These are phyloP conservation scores for Xylaria sp. DNA, from an alignment of 2,329 filamentous ascomycete genomes.

Conservation along the genomic window DNA sequence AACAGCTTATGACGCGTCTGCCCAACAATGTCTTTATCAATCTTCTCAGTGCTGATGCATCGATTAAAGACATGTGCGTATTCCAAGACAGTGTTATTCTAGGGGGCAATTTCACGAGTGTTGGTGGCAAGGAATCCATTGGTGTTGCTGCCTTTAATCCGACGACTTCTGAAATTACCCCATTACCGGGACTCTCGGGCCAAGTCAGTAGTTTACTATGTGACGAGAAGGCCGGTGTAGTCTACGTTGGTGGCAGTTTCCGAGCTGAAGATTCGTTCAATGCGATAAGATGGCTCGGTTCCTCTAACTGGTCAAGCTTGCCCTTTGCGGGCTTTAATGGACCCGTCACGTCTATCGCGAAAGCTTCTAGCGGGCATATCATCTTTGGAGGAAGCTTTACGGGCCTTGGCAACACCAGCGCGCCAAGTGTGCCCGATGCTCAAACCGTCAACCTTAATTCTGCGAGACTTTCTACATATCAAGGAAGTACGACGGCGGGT, in stretches of 20 bases:
- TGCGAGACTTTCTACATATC: constrained; percentile 76
- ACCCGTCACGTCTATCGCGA: constrained; percentile 85
- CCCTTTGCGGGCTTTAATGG: constrained; percentile 96
- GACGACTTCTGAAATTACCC: constrained; percentile 73
- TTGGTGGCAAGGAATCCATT: constrained; percentile 79
- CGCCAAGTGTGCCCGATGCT: constrained; percentile 72
- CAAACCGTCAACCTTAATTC: constrained; percentile 87
- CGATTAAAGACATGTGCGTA: constrained; percentile 88
- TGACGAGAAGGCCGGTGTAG: constrained; percentile 78
- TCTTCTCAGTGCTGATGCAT: constrained; percentile 80
- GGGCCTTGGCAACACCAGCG: constrained; percentile 82
- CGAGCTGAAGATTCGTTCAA: constrained; percentile 84
- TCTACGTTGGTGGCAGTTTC: constrained; percentile 93
- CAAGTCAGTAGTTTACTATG: constrained; percentile 86
- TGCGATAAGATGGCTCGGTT: constrained; percentile 82
- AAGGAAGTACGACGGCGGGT: constrained; percentile 69
- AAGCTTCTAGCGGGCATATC: constrained; percentile 82
- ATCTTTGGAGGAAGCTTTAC: constrained; percentile 93
- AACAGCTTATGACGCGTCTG: constrained; percentile 81
- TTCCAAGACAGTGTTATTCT: constrained; percentile 79
- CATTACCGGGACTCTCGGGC: constrained; percentile 84
- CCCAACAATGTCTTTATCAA: constrained; percentile 86
- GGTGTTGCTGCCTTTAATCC: constrained; percentile 86
- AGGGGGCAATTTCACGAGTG: constrained; percentile 94
- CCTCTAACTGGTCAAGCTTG: constrained; percentile 78